phyloP scores from a whole-genome alignment of 1,139 yeast genomes.

The Diutina ranongensis region DNA sequence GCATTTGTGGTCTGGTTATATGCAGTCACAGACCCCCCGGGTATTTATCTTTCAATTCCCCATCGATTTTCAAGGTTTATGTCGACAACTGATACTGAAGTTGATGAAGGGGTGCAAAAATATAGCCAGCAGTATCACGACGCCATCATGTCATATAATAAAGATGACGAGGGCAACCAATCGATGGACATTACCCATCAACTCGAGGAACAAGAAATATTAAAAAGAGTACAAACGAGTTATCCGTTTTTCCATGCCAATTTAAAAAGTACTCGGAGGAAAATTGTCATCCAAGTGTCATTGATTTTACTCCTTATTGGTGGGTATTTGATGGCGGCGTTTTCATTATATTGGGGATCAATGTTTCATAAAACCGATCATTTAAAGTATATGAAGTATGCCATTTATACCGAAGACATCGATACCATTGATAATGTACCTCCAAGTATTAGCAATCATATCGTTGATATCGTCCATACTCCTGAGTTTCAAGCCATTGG shows the following conservation, averaged over 20 bases:
- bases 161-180: too few species aligned
- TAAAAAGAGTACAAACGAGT: background rate
- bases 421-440: constrained; percentile 12
- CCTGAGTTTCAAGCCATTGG: constrained; percentile 20
- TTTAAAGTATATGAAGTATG: constrained; percentile 26
- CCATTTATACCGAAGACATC: constrained; percentile 40
- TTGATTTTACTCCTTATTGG: constrained; percentile 8
- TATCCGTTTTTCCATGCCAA: background rate
- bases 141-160: too few species aligned
- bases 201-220: background rate
- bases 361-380: constrained; percentile 30
- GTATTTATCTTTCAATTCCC: too few species aligned
- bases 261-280: background rate
- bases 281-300: constrained; percentile 7
- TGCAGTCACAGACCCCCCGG: too few species aligned
- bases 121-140: too few species aligned
- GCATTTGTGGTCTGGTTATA: too few species aligned
- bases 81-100: too few species aligned
- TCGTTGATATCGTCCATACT: constrained; percentile 15
- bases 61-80: too few species aligned
- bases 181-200: too few species aligned
- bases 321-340: constrained; percentile 9
- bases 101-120: too few species aligned
- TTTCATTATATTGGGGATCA: constrained; percentile 47
- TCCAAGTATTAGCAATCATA: constrained; percentile 23